Percentiles rank a stretch among this genome's conserved stretches.
Conservation (phyloP, 2,329 filamentous ascomycete species). For the Botryotinia globosa region DNA sequence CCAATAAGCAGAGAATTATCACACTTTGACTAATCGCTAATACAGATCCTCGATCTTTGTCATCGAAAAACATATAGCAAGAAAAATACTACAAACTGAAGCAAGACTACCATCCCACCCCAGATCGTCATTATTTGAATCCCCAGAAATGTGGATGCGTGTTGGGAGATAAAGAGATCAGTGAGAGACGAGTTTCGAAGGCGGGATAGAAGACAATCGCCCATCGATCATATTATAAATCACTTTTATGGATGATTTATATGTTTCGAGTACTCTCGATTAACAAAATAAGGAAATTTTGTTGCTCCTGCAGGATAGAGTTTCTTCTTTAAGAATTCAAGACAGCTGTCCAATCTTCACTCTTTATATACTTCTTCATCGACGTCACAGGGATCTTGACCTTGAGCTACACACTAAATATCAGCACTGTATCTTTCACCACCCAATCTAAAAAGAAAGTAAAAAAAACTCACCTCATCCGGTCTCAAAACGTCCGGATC, state of each 20-base stretch:
- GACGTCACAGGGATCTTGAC: background rate
- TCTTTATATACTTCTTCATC: background rate
- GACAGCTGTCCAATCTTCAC: background rate
- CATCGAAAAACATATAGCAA: background rate
- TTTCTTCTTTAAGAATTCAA: background rate
- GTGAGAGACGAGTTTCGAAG: background rate
- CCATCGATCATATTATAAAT: background rate
- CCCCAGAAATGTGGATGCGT: accelerated
- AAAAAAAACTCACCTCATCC: background rate
- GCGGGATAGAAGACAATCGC: background rate
- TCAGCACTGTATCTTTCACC: background rate
- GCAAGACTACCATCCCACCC: background rate
- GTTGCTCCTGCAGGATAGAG: background rate
- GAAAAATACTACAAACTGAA: background rate
- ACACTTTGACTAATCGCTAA: too few species aligned
- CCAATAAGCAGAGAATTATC: too few species aligned
- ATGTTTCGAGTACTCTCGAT: background rate
- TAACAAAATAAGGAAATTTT: background rate
- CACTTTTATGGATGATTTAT: background rate
- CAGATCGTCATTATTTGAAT: background rate
- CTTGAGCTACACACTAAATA: background rate
- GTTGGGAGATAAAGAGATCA: background rate
- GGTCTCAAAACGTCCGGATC: background rate
- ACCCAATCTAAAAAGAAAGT: background rate
- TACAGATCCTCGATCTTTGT: too few species aligned